These are phyloP conservation scores for Protea cynaroides DNA, from an alignment of 164 flowering plant genomes.

Conservation along the genomic window DNA sequence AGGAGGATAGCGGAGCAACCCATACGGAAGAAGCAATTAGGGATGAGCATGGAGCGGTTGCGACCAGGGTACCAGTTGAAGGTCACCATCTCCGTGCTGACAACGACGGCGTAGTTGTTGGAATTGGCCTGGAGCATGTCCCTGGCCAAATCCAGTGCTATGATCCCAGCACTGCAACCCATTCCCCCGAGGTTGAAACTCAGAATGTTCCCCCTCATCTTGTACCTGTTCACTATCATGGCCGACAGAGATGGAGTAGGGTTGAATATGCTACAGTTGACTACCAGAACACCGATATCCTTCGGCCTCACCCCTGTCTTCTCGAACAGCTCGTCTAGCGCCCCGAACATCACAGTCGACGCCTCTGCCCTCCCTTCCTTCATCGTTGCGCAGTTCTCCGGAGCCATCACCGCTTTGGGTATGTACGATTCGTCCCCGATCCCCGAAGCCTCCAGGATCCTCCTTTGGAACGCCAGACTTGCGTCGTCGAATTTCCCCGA, in stretches of 20 bases:
- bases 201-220: slow-evolving; percentile 87
- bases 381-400: slow-evolving; percentile 62
- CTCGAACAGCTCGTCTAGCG: slow-evolving; percentile 83
- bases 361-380: slow-evolving; percentile 87
- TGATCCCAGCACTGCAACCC: slow-evolving; percentile 90
- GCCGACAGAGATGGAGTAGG: slow-evolving; percentile 96
- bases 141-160: slow-evolving; percentile 66
- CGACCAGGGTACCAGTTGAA: slow-evolving; percentile 77
- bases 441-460: slow-evolving; percentile 66
- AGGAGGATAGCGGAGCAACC: slow-evolving; percentile 83
- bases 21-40: slow-evolving; percentile 90
- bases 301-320: slow-evolving; percentile 65
- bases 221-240: slow-evolving; percentile 87
- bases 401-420: slow-evolving; percentile 45
- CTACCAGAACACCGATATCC: slow-evolving; percentile 79
- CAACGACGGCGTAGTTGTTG: slow-evolving; percentile 72
- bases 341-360: slow-evolving; percentile 72
- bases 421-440: slow-evolving; percentile 85
- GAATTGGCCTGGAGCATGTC: slow-evolving; percentile 87
- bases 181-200: slow-evolving; percentile 87
- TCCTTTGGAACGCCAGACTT: slow-evolving; percentile 56
- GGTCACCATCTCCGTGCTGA: slow-evolving; percentile 84
- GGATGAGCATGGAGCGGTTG: slow-evolving; percentile 81
- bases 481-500: slow-evolving; percentile 68
- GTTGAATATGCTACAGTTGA: slow-evolving; percentile 88